Evolutionary conservation across 108 stramenopile species (phyloP), one percentile per base, ranked within the genome.

Genomic region (Pseudonitzschia delicatissima): DNA sequence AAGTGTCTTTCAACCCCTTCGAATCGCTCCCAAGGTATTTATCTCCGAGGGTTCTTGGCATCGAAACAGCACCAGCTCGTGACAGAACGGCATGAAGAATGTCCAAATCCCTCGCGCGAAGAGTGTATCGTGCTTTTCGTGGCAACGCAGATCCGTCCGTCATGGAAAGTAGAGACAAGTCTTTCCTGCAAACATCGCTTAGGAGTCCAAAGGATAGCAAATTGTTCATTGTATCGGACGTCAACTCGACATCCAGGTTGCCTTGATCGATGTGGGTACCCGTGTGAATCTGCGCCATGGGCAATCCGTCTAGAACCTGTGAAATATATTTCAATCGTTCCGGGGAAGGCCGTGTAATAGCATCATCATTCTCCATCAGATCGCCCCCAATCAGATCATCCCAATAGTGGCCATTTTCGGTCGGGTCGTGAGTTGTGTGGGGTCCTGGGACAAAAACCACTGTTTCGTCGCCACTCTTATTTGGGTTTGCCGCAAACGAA

Each of bases 1-100:
- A 55, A 4, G 53, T 55, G 12, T 55, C 31, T 55, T 55, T 55
- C n/a, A 55, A 33, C 27, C 53, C 53, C 31, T 55, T 55, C 53
- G 53, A 33, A 27, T 55, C 53, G 13, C 53, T 55, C 5, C 20
- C 18, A 17, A 55, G 53, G 32, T 55, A 33, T 15, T 55, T 55
- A 27, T 55, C 53, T 13, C 53, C 53, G 17, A 55, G 53, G n/a
- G 15, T 32, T 33, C 53, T 23, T 7, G 53, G 31, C 12, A 55
- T 4, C 3, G 29, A 34, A 17, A n/a, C 53, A 11, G 53, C 28
- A 31, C 53, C 31, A 34, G 9, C 53, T 33, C 53, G 53, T 28
- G 53, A 55, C 0, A 55, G 53, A 33, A 55, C 26, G n/a, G 53
- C n/a, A 29, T 55, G 31, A 27, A 55, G 28, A 28, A 55, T 33